Percentiles rank a stretch among this genome's conserved stretches.
Conservation (phyloP, 2,329 filamentous ascomycete genomes). For the Aspergillus quadricinctus region DNA sequence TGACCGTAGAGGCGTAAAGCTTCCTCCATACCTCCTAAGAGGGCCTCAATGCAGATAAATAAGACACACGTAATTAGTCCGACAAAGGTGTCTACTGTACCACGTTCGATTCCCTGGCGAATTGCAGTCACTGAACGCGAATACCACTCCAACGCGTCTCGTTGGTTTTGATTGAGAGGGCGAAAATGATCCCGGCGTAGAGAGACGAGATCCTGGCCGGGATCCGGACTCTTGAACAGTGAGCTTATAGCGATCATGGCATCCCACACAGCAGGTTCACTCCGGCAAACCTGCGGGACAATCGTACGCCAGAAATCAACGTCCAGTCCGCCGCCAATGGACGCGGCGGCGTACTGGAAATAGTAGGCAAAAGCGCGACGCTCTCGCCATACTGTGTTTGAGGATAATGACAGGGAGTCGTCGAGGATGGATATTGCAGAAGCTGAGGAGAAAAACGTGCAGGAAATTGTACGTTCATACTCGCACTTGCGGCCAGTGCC, state of each 20-base stretch:
- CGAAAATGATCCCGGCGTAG: neutral
- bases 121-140: constrained; percentile 26
- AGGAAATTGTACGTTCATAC: constrained; percentile 16
- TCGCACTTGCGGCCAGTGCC: constrained; percentile 33
- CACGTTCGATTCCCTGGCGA: constrained; percentile 20
- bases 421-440: constrained; percentile 3
- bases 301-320: constrained; percentile 33
- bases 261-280: constrained; percentile 37
- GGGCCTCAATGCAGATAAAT: constrained; percentile 31
- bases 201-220: constrained; percentile 6
- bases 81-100: constrained; percentile 20
- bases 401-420: constrained; percentile 14
- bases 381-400: constrained; percentile 27
- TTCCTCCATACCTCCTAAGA: constrained; percentile 22
- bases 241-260: constrained; percentile 35
- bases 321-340: constrained; percentile 32
- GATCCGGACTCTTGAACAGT: constrained; percentile 28
- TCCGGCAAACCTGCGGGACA: constrained; percentile 33
- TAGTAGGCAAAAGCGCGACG: constrained; percentile 38
- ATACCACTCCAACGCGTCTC: constrained; percentile 29
- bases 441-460: constrained; percentile 4
- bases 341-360: constrained; percentile 27
- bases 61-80: constrained; percentile 28
- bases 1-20: constrained; percentile 24
- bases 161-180: constrained; percentile 15